These are phyloP conservation scores for Gnetum montanum DNA, from an alignment of 75 land plant genomes.

Conservation along the genomic window DNA sequence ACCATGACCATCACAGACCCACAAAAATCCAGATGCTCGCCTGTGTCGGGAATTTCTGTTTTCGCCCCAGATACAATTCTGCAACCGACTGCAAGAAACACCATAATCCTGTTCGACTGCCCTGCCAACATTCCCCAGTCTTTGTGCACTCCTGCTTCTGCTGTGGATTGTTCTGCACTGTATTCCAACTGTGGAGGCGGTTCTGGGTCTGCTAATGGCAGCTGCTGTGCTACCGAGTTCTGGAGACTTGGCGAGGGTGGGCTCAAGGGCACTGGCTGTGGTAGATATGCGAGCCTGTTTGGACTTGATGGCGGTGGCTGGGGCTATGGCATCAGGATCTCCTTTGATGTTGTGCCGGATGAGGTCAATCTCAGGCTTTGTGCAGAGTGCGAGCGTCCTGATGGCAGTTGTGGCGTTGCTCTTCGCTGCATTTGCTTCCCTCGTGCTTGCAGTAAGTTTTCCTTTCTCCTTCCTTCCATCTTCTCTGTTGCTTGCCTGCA, in stretches of 20 bases:
- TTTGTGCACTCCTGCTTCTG: background rate
- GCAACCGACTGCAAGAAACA: background rate
- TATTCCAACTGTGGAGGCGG: background rate
- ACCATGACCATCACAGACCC: constrained; percentile 6
- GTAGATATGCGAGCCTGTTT: background rate
- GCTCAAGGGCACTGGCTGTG: background rate
- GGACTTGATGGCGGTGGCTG: too few species aligned
- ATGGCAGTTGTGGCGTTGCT: background rate
- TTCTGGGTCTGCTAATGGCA: background rate
- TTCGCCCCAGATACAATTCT: background rate
- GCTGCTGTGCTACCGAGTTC: background rate
- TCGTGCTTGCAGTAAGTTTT: background rate
- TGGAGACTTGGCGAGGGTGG: background rate
- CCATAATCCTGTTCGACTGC: constrained; percentile 4
- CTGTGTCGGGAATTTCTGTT: background rate
- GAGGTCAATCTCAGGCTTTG: background rate
- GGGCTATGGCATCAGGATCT: background rate
- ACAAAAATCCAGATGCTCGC: constrained; percentile 1
- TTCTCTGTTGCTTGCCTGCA: too few species aligned
- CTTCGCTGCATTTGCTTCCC: background rate
- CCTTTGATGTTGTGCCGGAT: background rate
- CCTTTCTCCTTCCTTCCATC: too few species aligned
- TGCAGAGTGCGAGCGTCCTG: background rate
- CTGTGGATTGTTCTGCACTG: background rate
- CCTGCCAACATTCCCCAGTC: background rate